Base-by-base conservation (phyloP, 345 rosid genomes). In the Ceriops zippeliana region DNA sequence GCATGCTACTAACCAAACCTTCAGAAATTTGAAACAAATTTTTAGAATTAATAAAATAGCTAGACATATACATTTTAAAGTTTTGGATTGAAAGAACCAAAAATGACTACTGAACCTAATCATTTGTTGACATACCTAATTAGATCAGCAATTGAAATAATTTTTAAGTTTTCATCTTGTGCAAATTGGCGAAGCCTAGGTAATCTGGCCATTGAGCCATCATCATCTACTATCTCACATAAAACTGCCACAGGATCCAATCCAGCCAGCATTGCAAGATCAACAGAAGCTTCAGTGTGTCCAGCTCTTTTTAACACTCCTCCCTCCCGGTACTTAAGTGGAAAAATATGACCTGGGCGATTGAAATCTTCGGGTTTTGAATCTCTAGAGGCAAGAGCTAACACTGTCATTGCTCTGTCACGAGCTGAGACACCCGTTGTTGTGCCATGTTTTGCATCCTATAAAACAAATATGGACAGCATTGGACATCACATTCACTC, bases 291-390 rank as follows among this genome's bases (percentile, higher is more conserved):
- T 63, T 76, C 76, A 2, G 76, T 76, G 52, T 76, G 80, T 62
- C 80, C 80, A 49, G 80, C 80, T 67, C 80, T 67, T 67, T 76
- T 76, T 35, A 76, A 46, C 34, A 76, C 76, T 2, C 80, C 80
- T 31, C 80, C 80, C 54, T 76, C 73, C 68, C 80, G 62, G 53
- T 76, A 76, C 59, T 66, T 76, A 7, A 76, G 73, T 16, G 80
- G 80, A 60, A 76, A 76, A 58, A 76, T 71, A 58, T 76, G 80
- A 37, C 76, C 80, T 1, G 80, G 80, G n/a, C 80, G 76, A 46
- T 76, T 76, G 38, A 76, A 76, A 62, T 71, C 80, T 62, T 62
- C 57, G 6, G 80, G 76, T 28, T 58, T 71, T 56, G 80, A 76
- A 54, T 76, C 70, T 67, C 42, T 47, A 19, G 69, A 66, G n/a